Percentiles rank a stretch among this genome's conserved stretches.
Conservation (phyloP, 2,329 filamentous ascomycete species). For the Lanzia echinophila region DNA sequence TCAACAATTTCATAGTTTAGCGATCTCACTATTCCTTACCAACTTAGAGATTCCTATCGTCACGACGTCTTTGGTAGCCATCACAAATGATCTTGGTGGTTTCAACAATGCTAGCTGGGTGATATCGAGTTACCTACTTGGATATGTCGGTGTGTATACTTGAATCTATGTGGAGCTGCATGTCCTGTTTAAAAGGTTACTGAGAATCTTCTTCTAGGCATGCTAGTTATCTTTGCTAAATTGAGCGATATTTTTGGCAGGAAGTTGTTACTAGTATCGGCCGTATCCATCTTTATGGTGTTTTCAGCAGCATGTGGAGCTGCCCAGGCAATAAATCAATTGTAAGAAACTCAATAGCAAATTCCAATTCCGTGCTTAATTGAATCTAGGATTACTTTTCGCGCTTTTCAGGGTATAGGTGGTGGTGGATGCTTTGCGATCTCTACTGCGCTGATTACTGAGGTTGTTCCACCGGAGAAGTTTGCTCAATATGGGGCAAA, state of each 20-base stretch:
- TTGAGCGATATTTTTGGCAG: not conserved
- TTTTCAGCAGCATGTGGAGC: not conserved
- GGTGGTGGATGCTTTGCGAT: constrained; percentile 40
- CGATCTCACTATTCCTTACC: not conserved
- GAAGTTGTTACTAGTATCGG: not conserved
- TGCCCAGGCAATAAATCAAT: not conserved
- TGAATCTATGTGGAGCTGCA: no score
- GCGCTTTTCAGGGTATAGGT: constrained; percentile 36
- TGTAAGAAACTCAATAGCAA: not conserved
- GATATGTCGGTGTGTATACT: not conserved
- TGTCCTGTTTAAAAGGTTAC: no score
- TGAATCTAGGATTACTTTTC: constrained; percentile 14
- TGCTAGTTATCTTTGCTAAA: not conserved
- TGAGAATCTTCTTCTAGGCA: not conserved
- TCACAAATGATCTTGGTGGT: not conserved
- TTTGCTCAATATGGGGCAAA: constrained; percentile 33
- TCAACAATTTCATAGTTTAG: no score
- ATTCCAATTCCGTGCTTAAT: not conserved
- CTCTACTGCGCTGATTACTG: constrained; percentile 42
- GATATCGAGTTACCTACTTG: not conserved
- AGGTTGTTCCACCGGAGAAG: constrained; percentile 42
- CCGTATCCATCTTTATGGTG: not conserved
- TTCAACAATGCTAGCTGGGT: not conserved
- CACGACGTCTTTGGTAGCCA: not conserved
- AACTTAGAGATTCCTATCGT: not conserved